These are phyloP conservation scores for Ceratocystis albifundus DNA, from an alignment of 2,329 filamentous ascomycete genomes.

Conservation along the genomic window DNA sequence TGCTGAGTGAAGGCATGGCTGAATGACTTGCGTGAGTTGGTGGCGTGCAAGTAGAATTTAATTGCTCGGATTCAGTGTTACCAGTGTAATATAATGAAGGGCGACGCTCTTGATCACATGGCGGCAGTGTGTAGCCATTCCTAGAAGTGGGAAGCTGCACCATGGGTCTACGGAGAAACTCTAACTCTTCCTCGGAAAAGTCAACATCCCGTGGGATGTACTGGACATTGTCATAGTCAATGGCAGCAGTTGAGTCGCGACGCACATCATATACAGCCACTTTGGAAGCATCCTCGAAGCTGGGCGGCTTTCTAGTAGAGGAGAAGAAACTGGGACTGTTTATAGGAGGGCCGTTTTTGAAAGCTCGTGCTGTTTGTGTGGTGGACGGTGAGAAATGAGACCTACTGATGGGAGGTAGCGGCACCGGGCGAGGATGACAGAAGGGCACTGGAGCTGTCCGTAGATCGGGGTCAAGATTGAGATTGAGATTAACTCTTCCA, in stretches of 20 bases:
- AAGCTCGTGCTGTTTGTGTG: background rate
- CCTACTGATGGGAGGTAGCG: background rate
- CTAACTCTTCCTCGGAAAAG: background rate
- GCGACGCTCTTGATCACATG: background rate
- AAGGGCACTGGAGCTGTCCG: background rate
- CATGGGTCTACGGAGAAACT: background rate
- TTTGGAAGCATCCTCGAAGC: background rate
- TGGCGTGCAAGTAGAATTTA: background rate
- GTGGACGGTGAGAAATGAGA: background rate
- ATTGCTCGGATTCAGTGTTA: background rate
- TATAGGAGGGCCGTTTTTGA: background rate
- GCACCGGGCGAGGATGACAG: conserved; percentile 1
- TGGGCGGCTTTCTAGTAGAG: background rate
- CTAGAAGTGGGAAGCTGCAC: background rate
- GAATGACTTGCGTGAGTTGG: conserved; percentile 12
- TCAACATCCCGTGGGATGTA: background rate
- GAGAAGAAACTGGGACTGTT: background rate
- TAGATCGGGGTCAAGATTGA: conserved; percentile 1
- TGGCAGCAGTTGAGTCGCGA: background rate
- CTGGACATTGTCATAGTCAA: conserved; percentile 1
- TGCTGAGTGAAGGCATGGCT: conserved; percentile 23
- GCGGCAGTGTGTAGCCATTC: background rate
- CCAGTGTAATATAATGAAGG: conserved; percentile 15
- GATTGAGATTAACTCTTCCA: background rate
- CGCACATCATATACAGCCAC: conserved; percentile 11